Evolutionary conservation across 352 stramenopile species (phyloP).

Genomic region (Phytopythium montanum): DNA sequence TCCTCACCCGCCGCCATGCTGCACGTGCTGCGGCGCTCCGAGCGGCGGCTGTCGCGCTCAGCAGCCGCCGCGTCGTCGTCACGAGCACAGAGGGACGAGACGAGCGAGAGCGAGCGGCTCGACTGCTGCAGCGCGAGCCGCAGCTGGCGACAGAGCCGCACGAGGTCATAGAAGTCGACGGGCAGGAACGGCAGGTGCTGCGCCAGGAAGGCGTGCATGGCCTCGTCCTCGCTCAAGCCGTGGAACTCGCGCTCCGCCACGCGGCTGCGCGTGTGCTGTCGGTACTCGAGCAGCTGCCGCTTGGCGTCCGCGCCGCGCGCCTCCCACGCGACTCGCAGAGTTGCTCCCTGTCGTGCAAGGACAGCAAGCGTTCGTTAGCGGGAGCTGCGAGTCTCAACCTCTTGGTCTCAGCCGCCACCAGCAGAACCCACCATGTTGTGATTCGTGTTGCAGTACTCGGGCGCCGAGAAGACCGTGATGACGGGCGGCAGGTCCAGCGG

Average conservation of each 20-base stretch:
- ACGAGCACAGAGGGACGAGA: slow-evolving; percentile 26
- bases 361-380: neutral
- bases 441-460: slow-evolving; percentile 84
- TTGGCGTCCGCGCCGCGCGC: slow-evolving; percentile 12
- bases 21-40: slow-evolving; percentile 5
- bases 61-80: neutral
- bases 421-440: slow-evolving; percentile 45
- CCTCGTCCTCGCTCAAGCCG: slow-evolving; percentile 49
- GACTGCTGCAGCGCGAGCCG: slow-evolving; percentile 38
- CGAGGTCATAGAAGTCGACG: slow-evolving; percentile 74
- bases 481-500: slow-evolving; percentile 39
- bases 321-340: slow-evolving; percentile 60
- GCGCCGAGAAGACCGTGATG: slow-evolving; percentile 81
- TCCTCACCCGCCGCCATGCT: slow-evolving; percentile 2
- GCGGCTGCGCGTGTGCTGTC: slow-evolving; percentile 66
- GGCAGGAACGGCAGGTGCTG: slow-evolving; percentile 71
- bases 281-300: slow-evolving; percentile 43
- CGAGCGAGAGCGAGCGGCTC: slow-evolving; percentile 26
- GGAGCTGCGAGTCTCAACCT: neutral
- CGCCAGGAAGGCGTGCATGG: slow-evolving; percentile 44
- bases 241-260: slow-evolving; percentile 50
- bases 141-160: slow-evolving; percentile 58
- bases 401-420: neutral
- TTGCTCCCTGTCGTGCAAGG: slow-evolving; percentile 36
- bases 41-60: neutral